Evolutionary conservation across 768 basidiomycete genomes (phyloP).

Genomic region (Daedalea quercina): DNA sequence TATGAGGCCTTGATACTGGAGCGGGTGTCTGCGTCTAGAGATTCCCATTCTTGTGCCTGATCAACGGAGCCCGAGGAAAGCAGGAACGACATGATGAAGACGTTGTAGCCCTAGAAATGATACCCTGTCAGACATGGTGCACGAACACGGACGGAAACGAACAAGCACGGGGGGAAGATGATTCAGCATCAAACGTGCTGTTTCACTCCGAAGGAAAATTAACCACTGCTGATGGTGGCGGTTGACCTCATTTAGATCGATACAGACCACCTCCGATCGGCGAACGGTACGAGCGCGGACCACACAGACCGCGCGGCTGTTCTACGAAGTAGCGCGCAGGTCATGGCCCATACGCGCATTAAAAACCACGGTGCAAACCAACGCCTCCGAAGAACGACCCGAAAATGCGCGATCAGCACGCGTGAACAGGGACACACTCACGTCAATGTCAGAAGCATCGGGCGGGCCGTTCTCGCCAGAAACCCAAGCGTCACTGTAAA

Average conservation of each 20-base stretch:
- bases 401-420: too few relatives aligned
- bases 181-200: too few relatives aligned
- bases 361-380: too few relatives aligned
- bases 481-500: slow-evolving; percentile 36
- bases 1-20: slow-evolving; percentile 45
- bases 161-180: background rate
- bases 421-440: slow-evolving; percentile 16
- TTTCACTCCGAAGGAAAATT: background rate
- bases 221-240: too few relatives aligned
- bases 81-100: slow-evolving; percentile 52
- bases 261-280: too few relatives aligned
- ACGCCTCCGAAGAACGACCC: too few relatives aligned
- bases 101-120: slow-evolving; percentile 44
- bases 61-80: slow-evolving; percentile 51
- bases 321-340: too few relatives aligned
- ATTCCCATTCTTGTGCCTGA: slow-evolving; percentile 52
- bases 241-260: too few relatives aligned
- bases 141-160: background rate
- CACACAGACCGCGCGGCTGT: too few relatives aligned
- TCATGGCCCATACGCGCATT: too few relatives aligned
- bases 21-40: slow-evolving; percentile 38
- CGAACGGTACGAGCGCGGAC: too few relatives aligned
- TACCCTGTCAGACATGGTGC: background rate
- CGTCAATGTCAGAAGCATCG: slow-evolving; percentile 35
- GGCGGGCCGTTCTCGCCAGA: slow-evolving; percentile 44